Base-by-base conservation (phyloP, 108 stramenopile species). In the Epithemia pelagica region DNA sequence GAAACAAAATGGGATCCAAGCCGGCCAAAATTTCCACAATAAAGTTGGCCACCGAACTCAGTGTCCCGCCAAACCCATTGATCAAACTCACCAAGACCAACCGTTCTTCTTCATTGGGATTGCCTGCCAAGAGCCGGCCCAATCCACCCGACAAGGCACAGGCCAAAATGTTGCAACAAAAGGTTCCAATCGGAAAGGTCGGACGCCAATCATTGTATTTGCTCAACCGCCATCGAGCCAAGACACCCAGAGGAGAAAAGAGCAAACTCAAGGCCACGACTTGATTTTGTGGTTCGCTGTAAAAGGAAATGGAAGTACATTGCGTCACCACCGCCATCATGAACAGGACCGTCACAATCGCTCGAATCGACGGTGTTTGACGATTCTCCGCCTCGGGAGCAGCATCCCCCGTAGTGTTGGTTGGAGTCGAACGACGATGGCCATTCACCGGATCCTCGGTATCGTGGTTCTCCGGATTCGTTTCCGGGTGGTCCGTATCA, bases 121-220 rank as follows among this genome's bases (percentile, higher is more conserved):
- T 86, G 37, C 91, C 88, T 25, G 91, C 86, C 64, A 92, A 62
- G 15, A 89, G 61, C 54, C 68, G 78, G 19, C 85, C 88, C 3
- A 92, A 62, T 68, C 77, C 79, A 37, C 91, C 91, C 51, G 75
- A 75, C 19, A 92, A 52, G 22, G 86, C 86, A 73, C 88, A 89
- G 0, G 84, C 83, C 0, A 83, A 72, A 24, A 92, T 79, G 68
- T 92, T 92, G 62, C 84, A 84, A 29, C 82, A 52, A 76, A 92
- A 92, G 18, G 91, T 92, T 8, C 91, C 91, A 30, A 92, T 58
- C 25, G 90, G 88, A 60, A 92, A 92, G 29, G 73, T 85, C 10
- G 86, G 86, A 28, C 86, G 72, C 69, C 75, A 78, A 21, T 65
- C 64, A 72, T 92, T 92, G 61, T 74, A 82, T 72, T 72, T 71